A percentile compares a stretch with the other conserved stretches of the same genome.
Conservation (phyloP, 2,329 filamentous ascomycete genomes). For the Mycosphaerelloides madeirae region DNA sequence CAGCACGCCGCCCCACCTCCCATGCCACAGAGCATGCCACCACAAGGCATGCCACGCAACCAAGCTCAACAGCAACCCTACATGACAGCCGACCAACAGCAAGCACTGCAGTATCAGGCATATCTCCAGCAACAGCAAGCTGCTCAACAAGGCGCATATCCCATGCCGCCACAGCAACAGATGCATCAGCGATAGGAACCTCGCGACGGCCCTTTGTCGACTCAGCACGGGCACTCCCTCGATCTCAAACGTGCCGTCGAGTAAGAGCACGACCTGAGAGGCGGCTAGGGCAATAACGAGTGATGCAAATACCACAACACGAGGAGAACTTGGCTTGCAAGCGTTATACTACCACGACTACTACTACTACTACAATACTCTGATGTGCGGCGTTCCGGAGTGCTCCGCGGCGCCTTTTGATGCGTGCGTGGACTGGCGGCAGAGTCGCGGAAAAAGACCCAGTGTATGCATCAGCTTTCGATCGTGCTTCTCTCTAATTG, state of each 20-base stretch:
- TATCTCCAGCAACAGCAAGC: slow-evolving; percentile 37
- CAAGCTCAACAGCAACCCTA: slow-evolving; percentile 28
- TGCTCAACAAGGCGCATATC: slow-evolving; percentile 33
- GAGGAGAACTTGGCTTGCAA: too few relatives aligned
- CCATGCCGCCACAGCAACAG: slow-evolving; percentile 34
- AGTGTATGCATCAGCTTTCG: too few relatives aligned
- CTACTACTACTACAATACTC: too few relatives aligned
- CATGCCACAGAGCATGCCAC: slow-evolving; percentile 33
- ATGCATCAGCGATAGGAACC: slow-evolving; percentile 27
- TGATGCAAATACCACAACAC: too few relatives aligned
- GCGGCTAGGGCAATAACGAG: not conserved
- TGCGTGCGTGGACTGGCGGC: too few relatives aligned
- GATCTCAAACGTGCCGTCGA: not conserved
- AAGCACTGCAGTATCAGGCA: slow-evolving; percentile 37
- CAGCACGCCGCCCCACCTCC: slow-evolving; percentile 55
- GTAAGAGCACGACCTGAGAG: too few relatives aligned
- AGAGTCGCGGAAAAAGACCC: too few relatives aligned
- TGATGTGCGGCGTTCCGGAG: too few relatives aligned
- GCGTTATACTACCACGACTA: too few relatives aligned
- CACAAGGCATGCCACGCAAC: slow-evolving; percentile 28
- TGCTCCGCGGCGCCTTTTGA: too few relatives aligned
- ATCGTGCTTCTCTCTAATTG: too few relatives aligned
- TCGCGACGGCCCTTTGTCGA: slow-evolving; percentile 4
- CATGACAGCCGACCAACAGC: slow-evolving; percentile 37
- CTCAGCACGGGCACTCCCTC: not conserved